Conservation (phyloP, 768 basidiomycete genomes). For the Mycena leptocephala region DNA sequence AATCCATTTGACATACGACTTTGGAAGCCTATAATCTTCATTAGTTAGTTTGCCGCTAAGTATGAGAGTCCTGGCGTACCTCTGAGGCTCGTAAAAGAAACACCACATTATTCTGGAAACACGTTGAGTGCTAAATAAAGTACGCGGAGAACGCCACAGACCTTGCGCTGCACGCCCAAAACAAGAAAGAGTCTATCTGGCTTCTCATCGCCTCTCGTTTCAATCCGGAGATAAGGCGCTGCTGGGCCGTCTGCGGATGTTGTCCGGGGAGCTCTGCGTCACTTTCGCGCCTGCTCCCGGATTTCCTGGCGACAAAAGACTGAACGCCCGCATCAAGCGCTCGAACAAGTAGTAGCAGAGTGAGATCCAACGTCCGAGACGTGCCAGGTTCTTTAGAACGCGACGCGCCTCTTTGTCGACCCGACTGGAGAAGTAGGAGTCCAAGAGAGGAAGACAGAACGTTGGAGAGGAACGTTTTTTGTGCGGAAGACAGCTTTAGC, state of each 20-base stretch:
- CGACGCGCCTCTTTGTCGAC: slow-evolving; percentile 41
- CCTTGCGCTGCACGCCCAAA: slow-evolving; percentile 88
- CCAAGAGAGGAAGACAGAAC: slow-evolving; percentile 71
- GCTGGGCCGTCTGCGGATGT: not conserved
- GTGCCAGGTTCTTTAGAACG: slow-evolving; percentile 33
- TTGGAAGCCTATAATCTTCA: slow-evolving; percentile 63
- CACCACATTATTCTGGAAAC: slow-evolving; percentile 88
- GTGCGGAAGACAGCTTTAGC: slow-evolving; percentile 53
- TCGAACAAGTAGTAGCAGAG: slow-evolving; percentile 77
- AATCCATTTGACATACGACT: slow-evolving; percentile 87
- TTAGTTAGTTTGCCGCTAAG: slow-evolving; percentile 11
- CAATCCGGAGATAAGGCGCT: slow-evolving; percentile 18
- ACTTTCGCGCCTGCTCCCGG: slow-evolving; percentile 35
- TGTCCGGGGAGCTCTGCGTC: slow-evolving; percentile 17
- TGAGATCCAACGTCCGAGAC: slow-evolving; percentile 80
- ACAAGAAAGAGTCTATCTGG: slow-evolving; percentile 77
- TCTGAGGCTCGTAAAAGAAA: slow-evolving; percentile 84
- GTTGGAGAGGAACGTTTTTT: slow-evolving; percentile 75
- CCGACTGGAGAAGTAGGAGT: slow-evolving; percentile 71
- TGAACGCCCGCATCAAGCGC: slow-evolving; percentile 79
- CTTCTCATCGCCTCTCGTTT: slow-evolving; percentile 55
- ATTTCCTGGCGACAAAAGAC: slow-evolving; percentile 57
- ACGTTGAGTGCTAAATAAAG: slow-evolving; percentile 24
- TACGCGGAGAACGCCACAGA: slow-evolving; percentile 47
- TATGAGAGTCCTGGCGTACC: slow-evolving; percentile 55